These are phyloP conservation scores for Mycosphaerella sp. DNA, from an alignment of 2,329 filamentous ascomycete genomes.

Conservation along the genomic window DNA sequence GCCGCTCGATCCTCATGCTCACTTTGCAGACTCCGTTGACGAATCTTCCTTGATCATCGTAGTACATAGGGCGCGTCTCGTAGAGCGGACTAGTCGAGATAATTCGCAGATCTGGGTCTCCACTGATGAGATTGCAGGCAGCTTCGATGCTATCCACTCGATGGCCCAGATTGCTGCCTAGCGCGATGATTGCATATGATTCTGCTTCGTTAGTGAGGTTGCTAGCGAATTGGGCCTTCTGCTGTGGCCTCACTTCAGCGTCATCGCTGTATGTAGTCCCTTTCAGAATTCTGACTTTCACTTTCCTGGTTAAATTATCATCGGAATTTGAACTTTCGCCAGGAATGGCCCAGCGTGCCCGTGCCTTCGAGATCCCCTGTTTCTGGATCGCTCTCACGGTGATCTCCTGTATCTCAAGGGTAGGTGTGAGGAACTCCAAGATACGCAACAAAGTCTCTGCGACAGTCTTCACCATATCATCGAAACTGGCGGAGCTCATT, in stretches of 20 bases:
- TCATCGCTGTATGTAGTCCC: no score
- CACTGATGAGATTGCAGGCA: constrained; percentile 72
- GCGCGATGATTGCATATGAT: constrained; percentile 58
- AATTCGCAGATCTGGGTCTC: constrained; percentile 60
- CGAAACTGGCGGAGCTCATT: background rate
- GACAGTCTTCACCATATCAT: constrained; percentile 1
- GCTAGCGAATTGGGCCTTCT: background rate
- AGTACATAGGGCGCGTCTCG: constrained; percentile 97
- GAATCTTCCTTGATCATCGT: constrained; percentile 79
- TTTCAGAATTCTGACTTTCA: no score
- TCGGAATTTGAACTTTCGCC: no score
- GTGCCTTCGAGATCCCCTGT: background rate
- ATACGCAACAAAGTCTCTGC: constrained; percentile 20
- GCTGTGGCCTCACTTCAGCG: no score
- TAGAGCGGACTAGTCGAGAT: constrained; percentile 80
- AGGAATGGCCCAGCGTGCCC: background rate
- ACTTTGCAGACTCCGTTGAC: constrained; percentile 92
- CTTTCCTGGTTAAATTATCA: no score
- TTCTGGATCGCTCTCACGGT: background rate
- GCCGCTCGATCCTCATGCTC: constrained; percentile 32
- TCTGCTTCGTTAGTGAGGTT: background rate
- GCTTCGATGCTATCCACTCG: constrained; percentile 76
- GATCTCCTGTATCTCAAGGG: background rate
- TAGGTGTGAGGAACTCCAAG: constrained; percentile 22
- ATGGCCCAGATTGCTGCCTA: constrained; percentile 90